Conservation (phyloP, 2,329 filamentous ascomycete genomes). For the Dactylellina sp. region DNA sequence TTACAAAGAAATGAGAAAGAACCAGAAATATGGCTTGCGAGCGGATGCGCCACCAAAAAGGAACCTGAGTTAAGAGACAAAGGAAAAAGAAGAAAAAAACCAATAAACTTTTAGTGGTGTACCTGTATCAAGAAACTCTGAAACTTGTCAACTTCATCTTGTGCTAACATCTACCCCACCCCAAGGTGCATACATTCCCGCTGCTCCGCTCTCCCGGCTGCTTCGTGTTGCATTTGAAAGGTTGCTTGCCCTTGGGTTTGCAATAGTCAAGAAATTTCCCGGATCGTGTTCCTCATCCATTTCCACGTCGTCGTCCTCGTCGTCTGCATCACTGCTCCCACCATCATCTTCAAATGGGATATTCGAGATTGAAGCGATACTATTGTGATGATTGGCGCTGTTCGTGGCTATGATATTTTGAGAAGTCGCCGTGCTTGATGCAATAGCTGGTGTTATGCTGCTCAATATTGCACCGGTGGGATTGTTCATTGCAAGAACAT, state of each 20-base stretch:
- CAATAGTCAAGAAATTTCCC: conserved; percentile 21
- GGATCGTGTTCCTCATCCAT: conserved; percentile 50
- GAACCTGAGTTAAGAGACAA: conserved; percentile 2
- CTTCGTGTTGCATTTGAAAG: conserved; percentile 39
- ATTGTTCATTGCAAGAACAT: conserved; percentile 54
- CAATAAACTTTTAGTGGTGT: conserved; percentile 31
- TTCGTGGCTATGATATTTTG: background rate
- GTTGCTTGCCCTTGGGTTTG: conserved; percentile 29
- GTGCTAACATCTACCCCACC: conserved; percentile 31
- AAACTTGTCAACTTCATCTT: conserved; percentile 12
- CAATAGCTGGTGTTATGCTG: conserved; percentile 40
- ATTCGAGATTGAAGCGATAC: conserved; percentile 22
- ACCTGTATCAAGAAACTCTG: background rate
- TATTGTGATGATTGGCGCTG: conserved; percentile 19
- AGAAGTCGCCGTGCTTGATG: conserved; percentile 13
- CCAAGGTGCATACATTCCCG: conserved; percentile 50
- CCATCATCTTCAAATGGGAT: conserved; percentile 24
- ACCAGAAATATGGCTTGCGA: background rate
- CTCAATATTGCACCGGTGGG: conserved; percentile 32
- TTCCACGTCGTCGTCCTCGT: conserved; percentile 59
- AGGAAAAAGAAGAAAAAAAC: background rate
- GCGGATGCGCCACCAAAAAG: background rate
- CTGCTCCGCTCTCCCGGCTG: conserved; percentile 50
- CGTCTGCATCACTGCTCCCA: conserved; percentile 52
- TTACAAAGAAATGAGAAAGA: background rate